Percentiles rank a stretch among this genome's conserved stretches.
phyloP scores from a whole-genome alignment of 768 basidiomycete species.

The Floccularia luteovirens region DNA sequence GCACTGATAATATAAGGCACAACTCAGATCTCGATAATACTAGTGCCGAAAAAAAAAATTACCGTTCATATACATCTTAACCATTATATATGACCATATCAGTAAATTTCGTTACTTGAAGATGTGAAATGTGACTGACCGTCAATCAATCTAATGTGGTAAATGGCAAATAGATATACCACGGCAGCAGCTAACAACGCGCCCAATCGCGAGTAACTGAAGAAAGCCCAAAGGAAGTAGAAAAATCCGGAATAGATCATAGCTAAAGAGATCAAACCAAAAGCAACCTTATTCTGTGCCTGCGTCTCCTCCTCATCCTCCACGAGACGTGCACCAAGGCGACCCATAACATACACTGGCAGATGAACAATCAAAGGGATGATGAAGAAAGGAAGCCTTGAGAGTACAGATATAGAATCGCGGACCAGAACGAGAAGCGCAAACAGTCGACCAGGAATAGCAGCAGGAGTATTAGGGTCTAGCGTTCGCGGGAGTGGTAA shows the following conservation, averaged over 20 bases:
- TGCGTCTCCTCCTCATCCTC: slow-evolving; percentile 90
- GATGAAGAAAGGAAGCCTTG: slow-evolving; percentile 84
- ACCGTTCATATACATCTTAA: slow-evolving; percentile 83
- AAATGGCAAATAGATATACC: slow-evolving; percentile 74
- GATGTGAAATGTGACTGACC: slow-evolving; percentile 40
- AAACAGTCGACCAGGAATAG: slow-evolving; percentile 76
- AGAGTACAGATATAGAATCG: slow-evolving; percentile 62
- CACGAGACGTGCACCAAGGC: slow-evolving; percentile 64
- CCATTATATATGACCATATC: slow-evolving; percentile 22
- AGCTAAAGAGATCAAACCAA: slow-evolving; percentile 70
- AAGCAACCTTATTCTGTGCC: slow-evolving; percentile 94
- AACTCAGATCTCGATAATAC: too few species aligned
- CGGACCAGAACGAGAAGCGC: slow-evolving; percentile 75
- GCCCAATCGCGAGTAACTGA: slow-evolving; percentile 70
- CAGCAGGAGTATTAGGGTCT: slow-evolving; percentile 67
- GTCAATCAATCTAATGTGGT: slow-evolving; percentile 84
- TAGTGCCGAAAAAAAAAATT: slow-evolving; percentile 15
- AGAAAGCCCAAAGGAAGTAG: slow-evolving; percentile 77
- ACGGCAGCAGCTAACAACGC: slow-evolving; percentile 60
- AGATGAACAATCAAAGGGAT: slow-evolving; percentile 77
- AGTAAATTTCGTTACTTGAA: slow-evolving; percentile 4
- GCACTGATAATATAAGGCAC: slow-evolving; percentile 40
- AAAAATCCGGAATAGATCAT: slow-evolving; percentile 80
- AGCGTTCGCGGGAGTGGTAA: slow-evolving; percentile 80
- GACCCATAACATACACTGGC: slow-evolving; percentile 81